Evolutionary conservation across 75 land plant genomes (phyloP).

Genomic region (Pinus albicaulis): DNA sequence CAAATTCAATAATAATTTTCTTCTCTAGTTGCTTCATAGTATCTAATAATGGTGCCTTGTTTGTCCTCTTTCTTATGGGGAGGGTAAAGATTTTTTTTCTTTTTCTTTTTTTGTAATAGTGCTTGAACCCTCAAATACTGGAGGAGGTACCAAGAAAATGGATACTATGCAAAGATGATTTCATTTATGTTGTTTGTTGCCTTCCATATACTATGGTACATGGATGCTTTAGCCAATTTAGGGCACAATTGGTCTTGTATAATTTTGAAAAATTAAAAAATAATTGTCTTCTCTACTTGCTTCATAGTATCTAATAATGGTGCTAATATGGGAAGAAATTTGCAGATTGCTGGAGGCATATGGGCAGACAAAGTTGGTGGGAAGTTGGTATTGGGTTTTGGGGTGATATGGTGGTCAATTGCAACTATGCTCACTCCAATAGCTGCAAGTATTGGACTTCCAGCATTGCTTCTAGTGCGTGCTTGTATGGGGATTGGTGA

Average conservation of each 20-base stretch:
- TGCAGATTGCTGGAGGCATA: slow-evolving; percentile 95
- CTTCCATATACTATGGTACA: background rate
- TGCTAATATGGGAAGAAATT: background rate
- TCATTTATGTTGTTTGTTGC: background rate
- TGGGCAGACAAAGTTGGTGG: slow-evolving; percentile 99
- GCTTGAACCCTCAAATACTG: background rate
- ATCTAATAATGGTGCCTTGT: background rate
- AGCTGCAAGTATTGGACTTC: slow-evolving; percentile 94
- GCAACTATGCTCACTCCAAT: slow-evolving; percentile 93
- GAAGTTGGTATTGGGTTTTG: slow-evolving; percentile 92
- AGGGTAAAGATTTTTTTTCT: background rate
- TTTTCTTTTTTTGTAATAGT: too few species aligned
- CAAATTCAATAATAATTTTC: background rate
- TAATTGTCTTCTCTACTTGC: background rate
- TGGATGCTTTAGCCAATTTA: background rate
- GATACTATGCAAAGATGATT: background rate
- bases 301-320: background rate
- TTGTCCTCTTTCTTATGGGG: background rate
- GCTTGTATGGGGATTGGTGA: slow-evolving; percentile 99
- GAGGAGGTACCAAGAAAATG: background rate
- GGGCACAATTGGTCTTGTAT: background rate
- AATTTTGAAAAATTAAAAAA: background rate
- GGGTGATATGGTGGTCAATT: slow-evolving; percentile 98
- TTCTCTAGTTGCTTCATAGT: background rate
- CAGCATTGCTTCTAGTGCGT: slow-evolving; percentile 83